These are phyloP conservation scores for Cochlearia excelsa DNA, from an alignment of 345 rosid genomes.

Conservation along the genomic window DNA sequence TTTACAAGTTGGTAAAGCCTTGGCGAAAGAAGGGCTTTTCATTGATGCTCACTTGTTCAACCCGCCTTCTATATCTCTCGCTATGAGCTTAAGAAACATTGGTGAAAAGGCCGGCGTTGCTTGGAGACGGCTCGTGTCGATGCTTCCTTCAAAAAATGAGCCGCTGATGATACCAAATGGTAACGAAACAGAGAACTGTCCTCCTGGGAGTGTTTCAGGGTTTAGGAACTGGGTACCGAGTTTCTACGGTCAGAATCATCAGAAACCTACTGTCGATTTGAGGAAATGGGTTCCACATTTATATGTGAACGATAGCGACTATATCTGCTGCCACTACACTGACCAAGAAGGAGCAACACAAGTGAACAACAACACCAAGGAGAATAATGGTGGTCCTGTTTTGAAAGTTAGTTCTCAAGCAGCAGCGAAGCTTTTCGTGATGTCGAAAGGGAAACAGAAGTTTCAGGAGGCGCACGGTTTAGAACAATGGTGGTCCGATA, in stretches of 20 bases:
- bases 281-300: conserved; percentile 87
- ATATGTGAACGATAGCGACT: conserved; percentile 87
- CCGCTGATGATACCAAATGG: not conserved
- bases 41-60: conserved; percentile 93
- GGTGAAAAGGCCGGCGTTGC: conserved; percentile 76
- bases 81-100: conserved; percentile 84
- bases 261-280: conserved; percentile 43
- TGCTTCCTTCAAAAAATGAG: conserved; percentile 60
- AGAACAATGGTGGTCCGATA: conserved; percentile 99
- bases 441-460: conserved; percentile 87
- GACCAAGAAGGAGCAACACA: conserved; percentile 46
- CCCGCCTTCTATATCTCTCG: conserved; percentile 84
- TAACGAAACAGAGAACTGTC: conserved; percentile 29
- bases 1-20: conserved; percentile 87
- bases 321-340: conserved; percentile 74
- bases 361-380: conserved; percentile 29
- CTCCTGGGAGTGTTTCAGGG: conserved; percentile 41
- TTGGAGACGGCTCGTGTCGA: conserved; percentile 75
- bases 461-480: conserved; percentile 90
- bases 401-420: conserved; percentile 38
- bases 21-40: conserved; percentile 73
- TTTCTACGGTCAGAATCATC: conserved; percentile 44
- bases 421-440: conserved; percentile 85
- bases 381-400: conserved; percentile 40
- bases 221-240: conserved; percentile 59